Evolutionary conservation across 441 rosid species (phyloP), one percentile per base, ranked within the genome.

Genomic region (Daphne laureola): DNA sequence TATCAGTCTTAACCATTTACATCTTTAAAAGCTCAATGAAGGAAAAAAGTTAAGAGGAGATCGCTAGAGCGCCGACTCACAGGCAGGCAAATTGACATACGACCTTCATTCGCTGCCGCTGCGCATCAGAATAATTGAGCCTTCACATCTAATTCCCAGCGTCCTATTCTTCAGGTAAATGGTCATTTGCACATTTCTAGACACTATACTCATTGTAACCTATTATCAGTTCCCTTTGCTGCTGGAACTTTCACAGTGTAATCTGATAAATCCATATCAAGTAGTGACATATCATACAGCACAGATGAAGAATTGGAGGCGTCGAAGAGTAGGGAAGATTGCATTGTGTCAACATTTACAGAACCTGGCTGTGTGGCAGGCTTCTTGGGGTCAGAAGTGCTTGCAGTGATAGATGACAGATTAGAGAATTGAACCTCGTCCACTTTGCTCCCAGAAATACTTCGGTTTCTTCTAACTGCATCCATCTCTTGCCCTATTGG

Each of bases 401-500:
- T 81, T 58, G 76, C 49, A 60, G 69, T 80, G 52, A 87, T 78
- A 53, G 98, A 77, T 17, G 87, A 55, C 55, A 67, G 69, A 73
- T 84, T 82, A 23, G 90, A 69, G 43, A 81, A 77, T 44, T 83
- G 92, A 58, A 89, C 69, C 48, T 91, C 97, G 49, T 87, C 97
- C 67, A 81, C 59, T 76, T 84, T 88, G 76, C 71, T 79, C 51
- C 86, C 96, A 57, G 75, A 67, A 58, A 79, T 59, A 9, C 64
- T 68, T 58, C 84, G 87, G 82, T 86, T 89, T 75, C 73, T 89
- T 75, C 98, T 81, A 57, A 80, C 83, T 45, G 84, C 84, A 75
- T 89, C 98, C 98, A 92, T 92, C 68, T 92, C 98, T 51, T 81
- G 95, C 5, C 98, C 98, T 31, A 96, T 92, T 38, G 98, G 98